Base-by-base conservation (phyloP, 1,139 yeast genomes). In the Suhomyces choctaworum region DNA sequence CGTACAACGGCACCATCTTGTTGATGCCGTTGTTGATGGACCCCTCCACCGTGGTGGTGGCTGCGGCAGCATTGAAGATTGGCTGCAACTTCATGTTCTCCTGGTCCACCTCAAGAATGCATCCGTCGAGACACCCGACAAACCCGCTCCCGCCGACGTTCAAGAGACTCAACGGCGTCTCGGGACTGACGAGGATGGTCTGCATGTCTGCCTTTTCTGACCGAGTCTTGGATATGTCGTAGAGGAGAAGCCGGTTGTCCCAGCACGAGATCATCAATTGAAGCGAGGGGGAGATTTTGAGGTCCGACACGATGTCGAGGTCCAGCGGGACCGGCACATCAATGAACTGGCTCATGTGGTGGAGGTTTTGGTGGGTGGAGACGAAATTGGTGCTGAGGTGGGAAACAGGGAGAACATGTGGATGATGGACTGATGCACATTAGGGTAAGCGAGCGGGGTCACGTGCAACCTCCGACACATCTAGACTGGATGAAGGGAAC, bases 61-160 rank as follows among this genome's bases (percentile, higher is more conserved):
- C 25, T 5, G 28, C 34, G 7, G 40, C 39, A 14, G 47, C 36
- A 17, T 42, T 38, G 11, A 29, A 14, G 7, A 50, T 49, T n/a
- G 40, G 36, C 10, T 45, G 29, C 24, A 64, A 42, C 36, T 50
- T 54, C 35, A 50, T 48, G 42, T 71, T 72, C 44, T 73, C 78
- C 36, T 64, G 57, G 49, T 74, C 80, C 10, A 74, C 30, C 27
- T 55, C 60, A 21, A 60, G 52, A 2, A 75, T 53, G 6, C 58
- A 44, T 1, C 81, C 80, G 40, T 70, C 72, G 11, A 66, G 46
- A 12, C 59, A 58, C 3, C 76, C 73, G 4, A 62, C 51, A 36
- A 52, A 64, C 1, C 70, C 62, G 7, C 51, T 41, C n/a, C 44
- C 47, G 2, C 38, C 39, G 9, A 29, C 25, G 16, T 39, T 24